Conservation (phyloP, 1,284 basidiomycete species). For the Xerocomus amazonicus region DNA sequence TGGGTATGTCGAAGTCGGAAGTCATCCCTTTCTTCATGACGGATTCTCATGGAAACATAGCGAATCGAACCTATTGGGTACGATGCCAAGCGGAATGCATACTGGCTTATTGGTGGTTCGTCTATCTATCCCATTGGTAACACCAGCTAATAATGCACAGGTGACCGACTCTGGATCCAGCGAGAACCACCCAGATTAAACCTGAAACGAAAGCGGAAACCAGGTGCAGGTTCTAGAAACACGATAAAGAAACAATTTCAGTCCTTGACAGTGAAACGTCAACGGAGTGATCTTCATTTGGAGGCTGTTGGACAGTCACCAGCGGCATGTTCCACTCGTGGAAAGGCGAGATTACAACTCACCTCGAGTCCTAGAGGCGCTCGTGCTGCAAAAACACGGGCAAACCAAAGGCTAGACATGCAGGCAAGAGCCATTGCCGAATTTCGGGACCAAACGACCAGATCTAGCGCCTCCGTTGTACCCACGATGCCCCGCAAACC, state of each 20-base stretch:
- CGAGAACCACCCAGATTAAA: constrained; percentile 55
- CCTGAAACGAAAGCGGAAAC: constrained; percentile 57
- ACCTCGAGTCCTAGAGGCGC: constrained; percentile 38
- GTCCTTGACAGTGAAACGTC: constrained; percentile 21
- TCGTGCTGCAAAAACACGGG: constrained; percentile 65
- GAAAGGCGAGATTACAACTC: constrained; percentile 9
- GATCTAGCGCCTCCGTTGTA: constrained; percentile 22
- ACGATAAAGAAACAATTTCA: constrained; percentile 21
- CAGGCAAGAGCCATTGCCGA: constrained; percentile 68
- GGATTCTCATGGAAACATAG: constrained; percentile 37
- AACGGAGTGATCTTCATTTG: constrained; percentile 11
- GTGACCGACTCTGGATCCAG: constrained; percentile 87
- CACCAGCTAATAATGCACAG: constrained; percentile 29
- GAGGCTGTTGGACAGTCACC: constrained; percentile 9
- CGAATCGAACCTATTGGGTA: constrained; percentile 86
- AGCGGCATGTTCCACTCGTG: constrained; percentile 11
- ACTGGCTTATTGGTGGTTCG: constrained; percentile 83
- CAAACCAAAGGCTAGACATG: constrained; percentile 61
- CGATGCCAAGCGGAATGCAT: constrained; percentile 77
- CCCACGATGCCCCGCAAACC: constrained; percentile 31
- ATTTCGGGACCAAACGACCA: constrained; percentile 47
- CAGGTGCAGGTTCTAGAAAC: constrained; percentile 28
- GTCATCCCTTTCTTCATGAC: constrained; percentile 1
- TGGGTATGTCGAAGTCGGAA: constrained; percentile 56
- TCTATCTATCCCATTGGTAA: constrained; percentile 6